Evolutionary conservation across 116 monocot species (phyloP).

Genomic region (Papilionanthe hybrid): DNA sequence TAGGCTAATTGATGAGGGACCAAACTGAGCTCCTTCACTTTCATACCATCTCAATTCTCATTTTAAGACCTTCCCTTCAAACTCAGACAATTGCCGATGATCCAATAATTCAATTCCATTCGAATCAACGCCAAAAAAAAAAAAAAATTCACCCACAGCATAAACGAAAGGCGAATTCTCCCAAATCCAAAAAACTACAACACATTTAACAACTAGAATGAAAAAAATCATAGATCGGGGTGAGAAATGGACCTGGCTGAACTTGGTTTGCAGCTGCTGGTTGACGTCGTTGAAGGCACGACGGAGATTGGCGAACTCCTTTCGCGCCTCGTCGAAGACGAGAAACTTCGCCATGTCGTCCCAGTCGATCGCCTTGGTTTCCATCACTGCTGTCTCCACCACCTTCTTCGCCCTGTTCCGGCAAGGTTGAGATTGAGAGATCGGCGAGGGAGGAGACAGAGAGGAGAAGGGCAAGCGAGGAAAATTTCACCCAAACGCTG

Average conservation of each 20-base stretch:
- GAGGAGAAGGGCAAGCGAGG: no score
- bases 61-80: no score
- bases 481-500: no score
- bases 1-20: no score
- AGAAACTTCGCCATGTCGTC: slow-evolving; percentile 82
- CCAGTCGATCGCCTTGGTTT: slow-evolving; percentile 68
- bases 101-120: no score
- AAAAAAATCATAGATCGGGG: slow-evolving; percentile 15
- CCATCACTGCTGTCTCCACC: slow-evolving; percentile 49
- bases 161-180: background rate
- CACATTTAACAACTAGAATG: background rate
- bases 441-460: no score
- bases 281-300: slow-evolving; percentile 91
- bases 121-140: background rate
- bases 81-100: no score
- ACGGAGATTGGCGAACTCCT: slow-evolving; percentile 89
- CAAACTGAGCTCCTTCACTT: no score
- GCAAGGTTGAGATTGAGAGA: no score
- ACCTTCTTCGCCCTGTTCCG: slow-evolving; percentile 45
- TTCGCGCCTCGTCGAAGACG: slow-evolving; percentile 78
- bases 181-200: background rate
- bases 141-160: background rate
- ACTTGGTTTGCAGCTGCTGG: slow-evolving; percentile 77
- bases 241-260: slow-evolving; percentile 48
- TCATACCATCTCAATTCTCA: no score